Evolutionary conservation across 2,329 filamentous ascomycete species (phyloP), one percentile per base, ranked within the genome.

Genomic region (Xylariaceae sp.): DNA sequence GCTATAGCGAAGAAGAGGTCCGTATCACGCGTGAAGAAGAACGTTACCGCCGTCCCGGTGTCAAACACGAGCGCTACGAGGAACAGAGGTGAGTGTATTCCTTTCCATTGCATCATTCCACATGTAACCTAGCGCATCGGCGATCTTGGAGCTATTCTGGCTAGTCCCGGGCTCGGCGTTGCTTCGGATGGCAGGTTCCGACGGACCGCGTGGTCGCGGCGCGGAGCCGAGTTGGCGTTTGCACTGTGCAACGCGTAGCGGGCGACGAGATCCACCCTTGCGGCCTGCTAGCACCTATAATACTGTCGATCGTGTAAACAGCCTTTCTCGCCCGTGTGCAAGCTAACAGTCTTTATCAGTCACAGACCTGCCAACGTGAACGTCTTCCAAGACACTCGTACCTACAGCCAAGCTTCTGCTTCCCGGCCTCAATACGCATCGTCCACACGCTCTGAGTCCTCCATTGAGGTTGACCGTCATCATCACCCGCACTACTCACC

Each of bases 1-100:
- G 78, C 73, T 80, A 80, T 77, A 83, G 80, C 77, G 85, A 90
- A 79, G 88, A 95, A 84, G 88, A 95, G 80, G 83, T 95, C 78
- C 81, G 75, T 69, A 87, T 88, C 74, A 84, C 89, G 77, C 84
- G 81, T 77, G 84, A 89, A 78, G 84, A 89, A 78, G 84, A 92
- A 75, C 82, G 77, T 74, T 78, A 85, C 78, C 85, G 80, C 79
- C 86, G 85, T 82, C 83, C 86, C 79, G 81, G 80, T 73, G 78
- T 77, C 76, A 77, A 77, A 69, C 75, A 78, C 63, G 76, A 81
- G 70, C 72, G 73, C 70, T 73, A 76, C 70, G 76, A 83, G 68
- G 76, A 83, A 62, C 72, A 71, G 71, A 77, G 75, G 80, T 84
- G 2, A 59, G 57, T 42, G 7, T 3, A 16, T 5, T 15, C 15